phyloP scores from a whole-genome alignment of 2,329 filamentous ascomycete species.

The Fusarium marasasianum region DNA sequence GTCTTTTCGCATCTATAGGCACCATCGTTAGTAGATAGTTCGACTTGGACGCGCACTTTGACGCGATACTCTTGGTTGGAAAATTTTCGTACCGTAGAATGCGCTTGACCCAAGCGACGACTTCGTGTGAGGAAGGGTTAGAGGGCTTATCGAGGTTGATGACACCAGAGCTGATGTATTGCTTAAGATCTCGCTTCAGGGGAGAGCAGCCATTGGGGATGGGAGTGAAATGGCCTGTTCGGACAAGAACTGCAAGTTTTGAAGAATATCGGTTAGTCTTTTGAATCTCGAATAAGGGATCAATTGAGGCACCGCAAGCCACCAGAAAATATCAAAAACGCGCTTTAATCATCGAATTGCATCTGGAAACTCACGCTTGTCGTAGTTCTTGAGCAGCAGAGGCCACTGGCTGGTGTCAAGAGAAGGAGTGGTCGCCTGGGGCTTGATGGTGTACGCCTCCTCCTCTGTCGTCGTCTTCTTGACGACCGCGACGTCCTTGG shows the following conservation, averaged over 20 bases:
- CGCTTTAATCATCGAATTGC: not conserved
- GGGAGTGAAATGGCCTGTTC: constrained; percentile 96
- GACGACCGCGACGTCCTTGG: constrained; percentile 57
- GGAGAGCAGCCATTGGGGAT: constrained; percentile 94
- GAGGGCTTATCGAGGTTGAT: constrained; percentile 91
- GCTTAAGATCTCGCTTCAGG: constrained; percentile 93
- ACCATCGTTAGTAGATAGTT: constrained; percentile 13
- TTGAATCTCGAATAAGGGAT: not conserved
- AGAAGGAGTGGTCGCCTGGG: constrained; percentile 79
- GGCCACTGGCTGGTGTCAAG: constrained; percentile 93
- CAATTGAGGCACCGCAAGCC: constrained; percentile 7
- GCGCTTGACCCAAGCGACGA: constrained; percentile 98
- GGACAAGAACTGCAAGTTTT: constrained; percentile 75
- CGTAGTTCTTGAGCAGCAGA: constrained; percentile 94
- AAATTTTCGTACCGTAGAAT: constrained; percentile 77
- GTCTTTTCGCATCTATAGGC: constrained; percentile 77
- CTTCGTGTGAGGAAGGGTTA: constrained; percentile 97
- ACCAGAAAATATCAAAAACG: not conserved
- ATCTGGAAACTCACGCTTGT: constrained; percentile 73
- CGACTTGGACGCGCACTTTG: constrained; percentile 11
- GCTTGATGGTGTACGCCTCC: constrained; percentile 89
- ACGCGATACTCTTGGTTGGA: constrained; percentile 7
- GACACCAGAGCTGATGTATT: constrained; percentile 95
- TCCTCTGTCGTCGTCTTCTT: constrained; percentile 58
- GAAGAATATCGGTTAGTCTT: constrained; percentile 30